Evolutionary conservation across 2,329 filamentous ascomycete genomes (phyloP), one percentile per base, ranked within the genome.

Genomic region (Trichophyton benhamiae): DNA sequence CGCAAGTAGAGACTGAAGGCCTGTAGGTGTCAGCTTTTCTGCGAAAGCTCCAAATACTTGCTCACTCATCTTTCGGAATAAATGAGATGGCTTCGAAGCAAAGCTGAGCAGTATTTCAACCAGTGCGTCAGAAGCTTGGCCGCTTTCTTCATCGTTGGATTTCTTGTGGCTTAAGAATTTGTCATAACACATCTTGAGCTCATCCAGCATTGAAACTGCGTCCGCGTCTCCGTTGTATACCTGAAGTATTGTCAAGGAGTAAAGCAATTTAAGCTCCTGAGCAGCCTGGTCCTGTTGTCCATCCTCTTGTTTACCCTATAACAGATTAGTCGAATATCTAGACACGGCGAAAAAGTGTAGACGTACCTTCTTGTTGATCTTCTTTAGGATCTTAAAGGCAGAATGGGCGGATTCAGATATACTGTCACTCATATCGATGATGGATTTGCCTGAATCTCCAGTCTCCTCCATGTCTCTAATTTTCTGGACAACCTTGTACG

Each of bases 101-200:
- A 97, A 90, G 59, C 89, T 89, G n/a, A 97, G 79, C 6, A 99
- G 75, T 59, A 97, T 88, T 69, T 97, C 94, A 1, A 96, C 85
- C 7, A 96, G 75, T 27, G 89, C 81, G 68, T 89, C 85, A 0
- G 89, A 87, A 1, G 74, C 74, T 64, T 76, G 73, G 0, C 70
- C 69, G 0, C 77, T 74, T 67, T 83, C 78, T 44, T 75, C 71
- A 70, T 82, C 75, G 65, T 83, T 79, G 0, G 75, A 74, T 58
- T 80, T 77, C 66, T 84, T 81, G 58, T 75, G 72, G 25, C 74
- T 71, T 61, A 79, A 69, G 61, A 87, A 79, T 68, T 84, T 85
- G 49, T 87, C 80, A 63, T 87, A 87, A 71, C 87, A 91, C 63
- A 87, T 79, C 66, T 87, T 83, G n/a, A 96, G 79, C 67, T 96